A percentile compares a stretch with the other conserved stretches of the same genome.
These are phyloP conservation scores for Lasiosphaeria miniovina DNA, from an alignment of 495 filamentous ascomycete species.

Conservation along the genomic window DNA sequence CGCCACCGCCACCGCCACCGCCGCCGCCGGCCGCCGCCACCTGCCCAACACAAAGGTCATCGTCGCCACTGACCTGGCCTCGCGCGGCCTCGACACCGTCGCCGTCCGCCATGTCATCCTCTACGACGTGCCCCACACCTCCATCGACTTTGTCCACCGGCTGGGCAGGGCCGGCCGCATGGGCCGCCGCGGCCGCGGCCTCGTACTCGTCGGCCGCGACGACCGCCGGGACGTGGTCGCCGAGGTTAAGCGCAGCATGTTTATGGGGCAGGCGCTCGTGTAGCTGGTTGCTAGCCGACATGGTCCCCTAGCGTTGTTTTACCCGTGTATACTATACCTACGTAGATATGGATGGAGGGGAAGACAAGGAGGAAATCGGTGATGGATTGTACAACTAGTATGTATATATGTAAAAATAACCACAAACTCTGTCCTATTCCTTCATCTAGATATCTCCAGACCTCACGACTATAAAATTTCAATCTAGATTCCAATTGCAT, in stretches of 20 bases:
- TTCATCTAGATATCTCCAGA: no score
- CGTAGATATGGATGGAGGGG: no score
- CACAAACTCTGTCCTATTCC: no score
- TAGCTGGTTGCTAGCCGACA: background rate
- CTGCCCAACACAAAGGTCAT: conserved; percentile 78
- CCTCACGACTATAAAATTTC: no score
- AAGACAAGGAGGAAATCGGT: no score
- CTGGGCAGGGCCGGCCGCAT: conserved; percentile 88
- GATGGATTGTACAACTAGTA: no score
- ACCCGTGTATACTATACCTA: no score
- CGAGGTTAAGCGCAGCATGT: conserved; percentile 95
- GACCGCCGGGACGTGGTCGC: conserved; percentile 87
- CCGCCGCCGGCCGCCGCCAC: conserved; percentile 23
- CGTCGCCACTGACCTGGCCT: conserved; percentile 89
- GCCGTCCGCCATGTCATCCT: conserved; percentile 86
- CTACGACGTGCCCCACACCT: conserved; percentile 93
- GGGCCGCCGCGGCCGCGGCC: conserved; percentile 83
- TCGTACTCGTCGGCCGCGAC: conserved; percentile 84
- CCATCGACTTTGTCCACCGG: conserved; percentile 95
- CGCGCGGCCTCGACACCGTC: conserved; percentile 91
- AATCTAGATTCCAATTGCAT: no score
- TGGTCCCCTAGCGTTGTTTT: no score
- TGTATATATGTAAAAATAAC: no score
- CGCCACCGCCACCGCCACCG: conserved; percentile 10
- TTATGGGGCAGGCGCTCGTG: conserved; percentile 72